These are phyloP conservation scores for Saraca asoca DNA, from an alignment of 331 rosid genomes.

Conservation along the genomic window DNA sequence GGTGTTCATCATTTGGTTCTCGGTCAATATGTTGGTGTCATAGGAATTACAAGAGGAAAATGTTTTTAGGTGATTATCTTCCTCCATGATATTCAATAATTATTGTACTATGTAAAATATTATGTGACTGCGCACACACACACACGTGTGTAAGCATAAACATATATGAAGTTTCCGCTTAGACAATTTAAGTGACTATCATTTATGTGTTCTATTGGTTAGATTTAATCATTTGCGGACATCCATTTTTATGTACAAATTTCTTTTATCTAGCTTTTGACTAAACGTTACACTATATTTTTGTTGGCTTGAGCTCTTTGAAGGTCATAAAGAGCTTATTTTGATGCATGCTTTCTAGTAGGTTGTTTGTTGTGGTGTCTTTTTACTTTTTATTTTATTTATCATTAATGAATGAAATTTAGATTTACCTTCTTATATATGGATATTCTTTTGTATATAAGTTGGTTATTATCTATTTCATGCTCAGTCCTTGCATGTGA, in stretches of 20 bases:
- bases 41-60: conserved; percentile 87
- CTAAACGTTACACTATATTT: neutral
- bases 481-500: conserved; percentile 16
- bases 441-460: neutral
- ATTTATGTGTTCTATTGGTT: neutral
- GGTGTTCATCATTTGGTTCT: conserved; percentile 97
- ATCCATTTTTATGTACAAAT: neutral
- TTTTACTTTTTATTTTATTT: conserved; percentile 3
- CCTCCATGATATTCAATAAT: neutral
- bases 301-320: conserved; percentile 7
- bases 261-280: neutral
- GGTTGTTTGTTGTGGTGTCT: neutral
- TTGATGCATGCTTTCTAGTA: conserved; percentile 18
- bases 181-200: neutral
- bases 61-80: conserved; percentile 86
- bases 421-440: neutral
- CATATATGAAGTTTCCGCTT: conserved; percentile 1
- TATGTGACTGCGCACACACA: too few relatives aligned
- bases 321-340: neutral
- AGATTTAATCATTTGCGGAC: conserved; percentile 1
- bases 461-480: conserved; percentile 4
- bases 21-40: conserved; percentile 84
- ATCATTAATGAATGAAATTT: neutral
- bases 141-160: neutral
- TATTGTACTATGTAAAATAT: too few relatives aligned